Evolutionary conservation across 2,329 filamentous ascomycete genomes (phyloP), one percentile per base, ranked within the genome.

Genomic region (Hypoxylon sp.): DNA sequence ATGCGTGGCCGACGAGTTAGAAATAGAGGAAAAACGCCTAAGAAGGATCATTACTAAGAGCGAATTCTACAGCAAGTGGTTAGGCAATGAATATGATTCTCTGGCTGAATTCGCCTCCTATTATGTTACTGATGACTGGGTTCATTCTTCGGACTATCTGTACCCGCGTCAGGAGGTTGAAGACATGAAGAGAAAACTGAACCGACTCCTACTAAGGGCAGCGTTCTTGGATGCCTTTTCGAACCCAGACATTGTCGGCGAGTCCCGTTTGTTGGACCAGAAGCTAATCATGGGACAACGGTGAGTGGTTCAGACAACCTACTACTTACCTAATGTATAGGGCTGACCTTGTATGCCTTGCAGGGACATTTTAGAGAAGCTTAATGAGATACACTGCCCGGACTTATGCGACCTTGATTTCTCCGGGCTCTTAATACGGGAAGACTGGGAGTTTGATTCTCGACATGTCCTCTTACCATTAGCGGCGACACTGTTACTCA

Each of bases 351-450:
- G 1, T 24, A 13, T 10, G 4, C 13, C 24, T 22, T 8, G n/a
- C 22, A 47, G 44, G 13, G 19, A 26, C 24, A 47, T 47, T n/a
- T 47, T 47, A 26, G 19, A 13, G 24, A 47, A 47, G 44, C 44
- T 47, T 6, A 11, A 47, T 5, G 19, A 26, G 44, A 1, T 14
- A 10, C 3, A 14, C 24, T 47, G 44, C 44, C 44, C 19, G 5
- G 22, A 14, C 2, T 47, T 47, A 26, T 24, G 26, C 24, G 19
- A 47, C 1, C 19, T 47, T 47, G 44, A 47, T 8, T 26, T 47
- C 44, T 26, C 6, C 14, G 44, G 44, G 6, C 44, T 47, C 44
- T 8, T 47, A 5, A 6, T 47, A 3, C 9, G 13, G 19, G 44
- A 47, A 47, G 22, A 19, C 19, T 47, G 44, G 44, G 44, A 14